Percentiles rank a stretch among this genome's conserved stretches.
Conservation (phyloP, 805 yeast genomes). For the Wickerhamiella nectarea region DNA sequence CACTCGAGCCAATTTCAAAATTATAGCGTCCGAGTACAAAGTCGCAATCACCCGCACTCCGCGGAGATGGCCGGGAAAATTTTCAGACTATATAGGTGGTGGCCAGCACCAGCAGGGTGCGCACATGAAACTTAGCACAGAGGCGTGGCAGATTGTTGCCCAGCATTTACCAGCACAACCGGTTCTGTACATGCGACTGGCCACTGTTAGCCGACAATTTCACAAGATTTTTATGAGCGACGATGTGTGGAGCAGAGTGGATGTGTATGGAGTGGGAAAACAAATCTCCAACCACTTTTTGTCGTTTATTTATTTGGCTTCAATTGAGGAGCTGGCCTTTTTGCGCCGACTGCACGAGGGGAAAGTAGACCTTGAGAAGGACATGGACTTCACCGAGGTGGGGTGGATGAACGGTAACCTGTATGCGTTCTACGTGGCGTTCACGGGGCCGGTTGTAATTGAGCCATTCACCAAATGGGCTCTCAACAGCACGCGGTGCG, state of each 20-base stretch:
- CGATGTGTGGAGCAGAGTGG: background rate
- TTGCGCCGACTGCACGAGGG: background rate
- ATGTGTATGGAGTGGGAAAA: background rate
- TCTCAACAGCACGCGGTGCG: background rate
- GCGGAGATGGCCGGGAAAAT: background rate
- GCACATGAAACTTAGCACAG: background rate
- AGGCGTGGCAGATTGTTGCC: slow-evolving; percentile 1
- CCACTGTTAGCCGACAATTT: background rate
- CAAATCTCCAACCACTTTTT: background rate
- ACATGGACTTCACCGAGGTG: background rate
- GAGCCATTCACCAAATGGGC: background rate
- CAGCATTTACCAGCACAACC: background rate
- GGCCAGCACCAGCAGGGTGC: background rate
- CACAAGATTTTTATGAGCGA: background rate
- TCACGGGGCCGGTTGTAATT: background rate
- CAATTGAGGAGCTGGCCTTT: background rate
- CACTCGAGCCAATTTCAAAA: too few relatives aligned
- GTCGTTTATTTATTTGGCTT: background rate
- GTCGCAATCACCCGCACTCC: background rate
- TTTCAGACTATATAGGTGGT: background rate
- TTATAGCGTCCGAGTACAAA: too few relatives aligned
- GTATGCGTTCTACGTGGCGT: background rate
- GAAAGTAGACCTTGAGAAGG: background rate
- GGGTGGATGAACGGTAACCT: background rate
- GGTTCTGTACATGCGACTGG: background rate